A percentile compares a stretch with the other conserved stretches of the same genome.
Evolutionary conservation across 345 rosid genomes (phyloP).

Genomic region (Cardamine occulta): DNA sequence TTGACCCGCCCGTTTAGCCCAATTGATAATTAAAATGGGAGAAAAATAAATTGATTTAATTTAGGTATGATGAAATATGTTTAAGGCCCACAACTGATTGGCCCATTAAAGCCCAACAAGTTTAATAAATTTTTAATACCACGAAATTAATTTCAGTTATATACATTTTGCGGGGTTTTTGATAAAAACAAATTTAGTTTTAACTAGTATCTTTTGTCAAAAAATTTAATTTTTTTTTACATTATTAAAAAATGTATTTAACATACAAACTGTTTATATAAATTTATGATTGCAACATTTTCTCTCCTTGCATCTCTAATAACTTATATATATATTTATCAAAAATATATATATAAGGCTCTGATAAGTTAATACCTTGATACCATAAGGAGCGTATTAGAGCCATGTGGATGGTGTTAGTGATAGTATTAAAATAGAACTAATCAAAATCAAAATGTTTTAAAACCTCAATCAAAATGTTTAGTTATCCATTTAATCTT

Average conservation of each 20-base stretch:
- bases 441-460: too few relatives aligned
- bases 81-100: background rate
- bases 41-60: background rate
- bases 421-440: too few relatives aligned
- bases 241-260: too few relatives aligned
- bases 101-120: slow-evolving; percentile 12
- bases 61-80: background rate
- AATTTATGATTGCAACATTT: background rate
- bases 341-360: too few relatives aligned
- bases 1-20: slow-evolving; percentile 15
- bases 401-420: too few relatives aligned
- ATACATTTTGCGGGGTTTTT: background rate
- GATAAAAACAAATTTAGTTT: background rate
- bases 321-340: background rate
- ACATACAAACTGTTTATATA: background rate
- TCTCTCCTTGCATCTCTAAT: background rate
- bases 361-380: too few relatives aligned
- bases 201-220: background rate
- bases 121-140: background rate
- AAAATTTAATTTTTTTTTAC: too few relatives aligned
- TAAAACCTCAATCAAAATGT: too few relatives aligned
- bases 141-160: background rate
- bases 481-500: too few relatives aligned
- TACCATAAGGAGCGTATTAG: too few relatives aligned
- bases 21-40: background rate